Evolutionary conservation across 2,329 filamentous ascomycete species (phyloP).

Genomic region (Xylariomycetidae sp.): DNA sequence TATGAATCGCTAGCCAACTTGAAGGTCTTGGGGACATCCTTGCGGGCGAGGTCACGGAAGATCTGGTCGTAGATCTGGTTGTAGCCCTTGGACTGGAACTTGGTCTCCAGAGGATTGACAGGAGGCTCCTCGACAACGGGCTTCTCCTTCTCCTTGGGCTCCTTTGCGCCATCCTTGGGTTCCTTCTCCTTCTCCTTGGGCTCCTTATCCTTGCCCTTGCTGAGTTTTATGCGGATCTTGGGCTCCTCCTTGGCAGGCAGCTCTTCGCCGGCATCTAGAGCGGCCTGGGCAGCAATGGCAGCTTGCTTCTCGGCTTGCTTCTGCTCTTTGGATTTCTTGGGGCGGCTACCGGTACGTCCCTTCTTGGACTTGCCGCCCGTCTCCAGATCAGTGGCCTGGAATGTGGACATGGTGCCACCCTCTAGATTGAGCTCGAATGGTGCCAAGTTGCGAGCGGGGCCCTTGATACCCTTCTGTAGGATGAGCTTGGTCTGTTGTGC

Average conservation of each 20-base stretch:
- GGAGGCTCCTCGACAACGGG: slow-evolving; percentile 27
- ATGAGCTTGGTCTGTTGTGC: slow-evolving; percentile 84
- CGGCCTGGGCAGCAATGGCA: slow-evolving; percentile 82
- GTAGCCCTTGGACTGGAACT: slow-evolving; percentile 85
- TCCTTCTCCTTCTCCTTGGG: slow-evolving; percentile 38
- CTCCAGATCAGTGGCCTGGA: slow-evolving; percentile 61
- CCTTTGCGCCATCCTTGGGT: slow-evolving; percentile 34
- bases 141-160: slow-evolving; percentile 35
- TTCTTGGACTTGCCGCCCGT: slow-evolving; percentile 43
- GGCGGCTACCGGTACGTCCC: slow-evolving; percentile 57
- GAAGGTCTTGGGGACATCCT: slow-evolving; percentile 88
- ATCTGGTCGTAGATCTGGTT: slow-evolving; percentile 98
- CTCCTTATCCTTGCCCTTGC: slow-evolving; percentile 38
- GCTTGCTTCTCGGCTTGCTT: slow-evolving; percentile 76
- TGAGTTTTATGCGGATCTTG: slow-evolving; percentile 58
- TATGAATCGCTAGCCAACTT: slow-evolving; percentile 83
- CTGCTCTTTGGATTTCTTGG: slow-evolving; percentile 86
- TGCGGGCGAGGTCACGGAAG: slow-evolving; percentile 88
- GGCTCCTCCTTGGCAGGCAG: slow-evolving; percentile 54
- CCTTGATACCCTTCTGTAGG: slow-evolving; percentile 81
- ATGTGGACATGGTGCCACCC: slow-evolving; percentile 78
- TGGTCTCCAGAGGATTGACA: slow-evolving; percentile 47
- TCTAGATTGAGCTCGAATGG: slow-evolving; percentile 75
- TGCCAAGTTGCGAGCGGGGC: slow-evolving; percentile 59
- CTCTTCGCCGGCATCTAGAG: slow-evolving; percentile 72